Evolutionary conservation across 2,329 filamentous ascomycete genomes (phyloP), one percentile per base, ranked within the genome.

Genomic region (Juglanconis oblonga): DNA sequence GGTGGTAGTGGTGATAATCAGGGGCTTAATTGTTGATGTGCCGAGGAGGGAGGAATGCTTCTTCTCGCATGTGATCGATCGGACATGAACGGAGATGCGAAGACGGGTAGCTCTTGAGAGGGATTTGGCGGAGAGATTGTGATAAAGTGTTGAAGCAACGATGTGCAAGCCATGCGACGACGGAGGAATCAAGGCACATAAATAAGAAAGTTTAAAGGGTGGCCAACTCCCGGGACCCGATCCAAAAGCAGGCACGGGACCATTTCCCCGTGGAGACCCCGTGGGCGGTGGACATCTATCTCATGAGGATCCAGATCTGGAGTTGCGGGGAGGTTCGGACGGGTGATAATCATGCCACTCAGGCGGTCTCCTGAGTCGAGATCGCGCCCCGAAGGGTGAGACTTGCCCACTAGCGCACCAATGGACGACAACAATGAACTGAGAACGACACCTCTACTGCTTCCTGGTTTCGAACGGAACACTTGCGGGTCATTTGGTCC

Each of bases 301-400:
- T 58, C 49, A 61, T 54, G 33, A 35, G 38, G 31, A 50, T 42
- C 54, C 24, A 24, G 47, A 14, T 52, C 36, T 24, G 49, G 35
- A 49, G 42, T 47, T 45, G 58, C 31, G 48, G 53, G 44, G 33
- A 45, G 24, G 17, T 49, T 32, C 24, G 10, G 57, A 50, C 17
- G 55, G 51, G 51, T 61, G 59, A 55, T 52, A 38, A 55, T 61
- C 59, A 61, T 61, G 59, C 59, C 59, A 61, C 59, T 55, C 52
- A 36, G 36, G 55, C 51, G 55, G 55, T 50, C 59, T 55, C 59
- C 53, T 47, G 51, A 58, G 36, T n/a, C 8, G 14, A 24, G 29
- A 13, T 5, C 3, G 8, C 33, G n/a, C 49, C 35, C 32, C 36
- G 14, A 35, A 53, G 51, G 36, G 51, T 14, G 51, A 53, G 35